A percentile compares a stretch with the other conserved stretches of the same genome.
These are phyloP conservation scores for Rhizopogon vinicolor DNA, from an alignment of 768 basidiomycete species.

Conservation along the genomic window DNA sequence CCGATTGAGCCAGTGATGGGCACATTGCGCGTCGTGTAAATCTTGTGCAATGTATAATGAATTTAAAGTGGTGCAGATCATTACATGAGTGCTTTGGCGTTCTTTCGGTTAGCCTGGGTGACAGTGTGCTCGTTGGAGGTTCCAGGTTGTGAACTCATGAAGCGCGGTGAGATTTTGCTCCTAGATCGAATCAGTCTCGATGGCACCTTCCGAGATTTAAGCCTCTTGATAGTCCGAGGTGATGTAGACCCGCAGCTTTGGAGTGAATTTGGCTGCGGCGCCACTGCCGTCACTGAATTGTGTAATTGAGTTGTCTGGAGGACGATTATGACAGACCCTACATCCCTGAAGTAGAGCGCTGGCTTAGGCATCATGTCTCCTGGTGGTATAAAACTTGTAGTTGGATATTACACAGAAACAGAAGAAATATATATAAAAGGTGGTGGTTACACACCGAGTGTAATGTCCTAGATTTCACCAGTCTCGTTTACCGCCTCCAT, in stretches of 20 bases:
- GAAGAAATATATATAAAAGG: too few species aligned
- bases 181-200: background rate
- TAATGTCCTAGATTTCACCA: background rate
- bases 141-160: background rate
- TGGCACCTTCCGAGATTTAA: background rate
- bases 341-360: background rate
- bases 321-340: background rate
- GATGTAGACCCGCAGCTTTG: background rate
- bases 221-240: slow-evolving; percentile 1
- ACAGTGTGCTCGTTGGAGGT: background rate
- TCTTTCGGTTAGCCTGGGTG: background rate
- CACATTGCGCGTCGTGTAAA: background rate
- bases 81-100: background rate
- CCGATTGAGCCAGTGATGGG: background rate
- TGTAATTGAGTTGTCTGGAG: background rate
- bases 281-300: background rate
- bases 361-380: background rate
- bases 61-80: too few species aligned
- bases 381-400: background rate
- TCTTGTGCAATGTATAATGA: background rate
- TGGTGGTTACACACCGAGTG: background rate
- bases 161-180: background rate
- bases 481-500: background rate
- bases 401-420: background rate
- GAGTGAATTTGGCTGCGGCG: background rate